These are phyloP conservation scores for Capsella rubella DNA, from an alignment of 441 rosid genomes.

Conservation along the genomic window DNA sequence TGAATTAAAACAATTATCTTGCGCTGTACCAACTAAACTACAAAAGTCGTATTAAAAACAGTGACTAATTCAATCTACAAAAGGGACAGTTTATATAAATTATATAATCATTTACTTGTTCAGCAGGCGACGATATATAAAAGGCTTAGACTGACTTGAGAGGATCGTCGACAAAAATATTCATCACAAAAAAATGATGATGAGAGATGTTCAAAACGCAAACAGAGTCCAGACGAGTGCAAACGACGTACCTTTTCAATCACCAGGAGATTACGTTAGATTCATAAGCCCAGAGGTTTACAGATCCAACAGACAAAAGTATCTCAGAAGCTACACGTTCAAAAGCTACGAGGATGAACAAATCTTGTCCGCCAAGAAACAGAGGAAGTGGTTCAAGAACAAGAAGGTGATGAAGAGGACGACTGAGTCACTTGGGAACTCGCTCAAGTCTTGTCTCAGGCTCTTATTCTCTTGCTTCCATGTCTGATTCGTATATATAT, in stretches of 20 bases:
- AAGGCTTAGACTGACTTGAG: background rate
- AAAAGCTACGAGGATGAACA: slow-evolving; percentile 26
- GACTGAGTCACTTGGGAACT: slow-evolving; percentile 37
- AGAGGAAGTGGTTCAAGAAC: slow-evolving; percentile 43
- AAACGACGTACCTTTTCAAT: slow-evolving; percentile 7
- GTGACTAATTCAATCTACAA: slow-evolving; percentile 34
- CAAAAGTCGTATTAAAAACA: slow-evolving; percentile 33
- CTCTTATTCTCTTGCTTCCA: slow-evolving; percentile 45
- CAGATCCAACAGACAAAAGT: slow-evolving; percentile 44
- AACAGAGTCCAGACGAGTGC: slow-evolving; percentile 7
- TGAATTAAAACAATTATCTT: slow-evolving; percentile 26
- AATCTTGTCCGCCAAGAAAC: slow-evolving; percentile 33
- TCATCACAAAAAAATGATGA: slow-evolving; percentile 29
- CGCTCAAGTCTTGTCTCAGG: slow-evolving; percentile 42
- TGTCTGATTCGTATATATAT: slow-evolving; percentile 20
- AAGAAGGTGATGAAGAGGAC: slow-evolving; percentile 43
- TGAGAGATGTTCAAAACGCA: slow-evolving; percentile 33
- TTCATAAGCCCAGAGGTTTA: slow-evolving; percentile 46
- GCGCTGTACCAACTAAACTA: slow-evolving; percentile 39
- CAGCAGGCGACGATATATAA: slow-evolving; percentile 24
- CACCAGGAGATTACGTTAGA: slow-evolving; percentile 45
- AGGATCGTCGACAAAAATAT: background rate
- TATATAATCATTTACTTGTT: slow-evolving; percentile 2
- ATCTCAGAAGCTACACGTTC: slow-evolving; percentile 48
- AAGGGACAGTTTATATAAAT: slow-evolving; percentile 9